These are phyloP conservation scores for Hippophae tibetana DNA, from an alignment of 306 rosid genomes.

Conservation along the genomic window DNA sequence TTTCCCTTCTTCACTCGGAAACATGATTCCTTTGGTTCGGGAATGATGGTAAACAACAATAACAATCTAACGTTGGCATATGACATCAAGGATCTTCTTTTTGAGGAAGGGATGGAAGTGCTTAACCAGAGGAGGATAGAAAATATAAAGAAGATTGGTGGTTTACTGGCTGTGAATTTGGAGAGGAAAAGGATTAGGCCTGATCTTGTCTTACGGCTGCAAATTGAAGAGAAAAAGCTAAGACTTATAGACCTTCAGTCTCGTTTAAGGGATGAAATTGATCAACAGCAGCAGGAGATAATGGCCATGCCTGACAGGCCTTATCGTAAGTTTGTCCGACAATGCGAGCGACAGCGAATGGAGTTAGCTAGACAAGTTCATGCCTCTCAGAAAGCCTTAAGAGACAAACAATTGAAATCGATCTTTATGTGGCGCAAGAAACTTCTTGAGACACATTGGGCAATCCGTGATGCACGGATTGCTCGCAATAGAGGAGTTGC, in stretches of 20 bases:
- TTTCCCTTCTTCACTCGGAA: slow-evolving; percentile 93
- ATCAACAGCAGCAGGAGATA: slow-evolving; percentile 95
- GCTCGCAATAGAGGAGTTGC: slow-evolving; percentile 97
- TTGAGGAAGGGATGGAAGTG: slow-evolving; percentile 81
- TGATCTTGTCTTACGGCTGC: slow-evolving; percentile 81
- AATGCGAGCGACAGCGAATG: slow-evolving; percentile 94
- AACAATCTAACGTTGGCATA: slow-evolving; percentile 75
- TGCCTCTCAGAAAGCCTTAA: slow-evolving; percentile 71
- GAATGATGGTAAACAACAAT: slow-evolving; percentile 54
- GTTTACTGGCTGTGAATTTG: slow-evolving; percentile 73
- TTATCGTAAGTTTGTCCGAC: slow-evolving; percentile 79
- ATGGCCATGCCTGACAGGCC: slow-evolving; percentile 99
- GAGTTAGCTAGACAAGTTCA: slow-evolving; percentile 90
- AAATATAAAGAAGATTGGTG: slow-evolving; percentile 77
- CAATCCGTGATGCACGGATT: slow-evolving; percentile 92
- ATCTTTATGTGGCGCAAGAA: slow-evolving; percentile 94
- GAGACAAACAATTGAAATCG: slow-evolving; percentile 91
- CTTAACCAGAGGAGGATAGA: slow-evolving; percentile 65
- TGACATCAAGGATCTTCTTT: slow-evolving; percentile 81
- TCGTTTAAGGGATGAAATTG: slow-evolving; percentile 87
- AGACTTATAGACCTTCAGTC: slow-evolving; percentile 81
- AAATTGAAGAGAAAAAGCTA: slow-evolving; percentile 92
- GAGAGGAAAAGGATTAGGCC: slow-evolving; percentile 95
- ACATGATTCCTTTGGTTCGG: slow-evolving; percentile 82
- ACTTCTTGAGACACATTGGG: slow-evolving; percentile 95